These are phyloP conservation scores for Lachnellula hyalina DNA, from an alignment of 2,329 filamentous ascomycete species.

Conservation along the genomic window DNA sequence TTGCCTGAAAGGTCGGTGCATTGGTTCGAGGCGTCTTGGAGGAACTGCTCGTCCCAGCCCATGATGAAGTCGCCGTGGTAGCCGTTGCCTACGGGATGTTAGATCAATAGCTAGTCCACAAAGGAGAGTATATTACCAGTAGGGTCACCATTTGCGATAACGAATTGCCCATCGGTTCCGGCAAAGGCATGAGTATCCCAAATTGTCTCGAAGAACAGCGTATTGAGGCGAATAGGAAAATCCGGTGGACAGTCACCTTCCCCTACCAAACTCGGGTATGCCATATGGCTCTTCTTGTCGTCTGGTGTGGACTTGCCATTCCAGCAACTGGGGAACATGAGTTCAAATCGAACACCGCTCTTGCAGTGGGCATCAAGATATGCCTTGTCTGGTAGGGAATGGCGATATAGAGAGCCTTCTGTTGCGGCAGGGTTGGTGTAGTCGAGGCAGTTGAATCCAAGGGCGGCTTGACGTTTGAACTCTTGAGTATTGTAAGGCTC, in stretches of 20 bases:
- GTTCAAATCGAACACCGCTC: slow-evolving; percentile 76
- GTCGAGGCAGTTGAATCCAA: slow-evolving; percentile 95
- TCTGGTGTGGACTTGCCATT: slow-evolving; percentile 57
- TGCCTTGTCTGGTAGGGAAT: slow-evolving; percentile 72
- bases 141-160: slow-evolving; percentile 72
- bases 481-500: slow-evolving; percentile 54
- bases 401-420: slow-evolving; percentile 66
- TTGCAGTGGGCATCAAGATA: slow-evolving; percentile 76
- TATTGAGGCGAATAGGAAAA: slow-evolving; percentile 63
- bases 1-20: slow-evolving; percentile 69
- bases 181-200: slow-evolving; percentile 66
- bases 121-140: slow-evolving; percentile 47
- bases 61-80: slow-evolving; percentile 79
- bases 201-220: slow-evolving; percentile 82
- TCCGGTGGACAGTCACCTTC: slow-evolving; percentile 68
- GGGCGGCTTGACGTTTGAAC: slow-evolving; percentile 69
- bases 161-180: slow-evolving; percentile 60
- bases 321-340: slow-evolving; percentile 90
- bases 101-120: not conserved
- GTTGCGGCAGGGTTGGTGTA: slow-evolving; percentile 45
- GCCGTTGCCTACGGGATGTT: slow-evolving; percentile 51
- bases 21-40: slow-evolving; percentile 65
- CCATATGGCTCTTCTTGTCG: slow-evolving; percentile 62
- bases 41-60: slow-evolving; percentile 66
- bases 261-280: slow-evolving; percentile 73